These are phyloP conservation scores for Naganishia cerealis DNA, from an alignment of 1,284 basidiomycete species.

Conservation along the genomic window DNA sequence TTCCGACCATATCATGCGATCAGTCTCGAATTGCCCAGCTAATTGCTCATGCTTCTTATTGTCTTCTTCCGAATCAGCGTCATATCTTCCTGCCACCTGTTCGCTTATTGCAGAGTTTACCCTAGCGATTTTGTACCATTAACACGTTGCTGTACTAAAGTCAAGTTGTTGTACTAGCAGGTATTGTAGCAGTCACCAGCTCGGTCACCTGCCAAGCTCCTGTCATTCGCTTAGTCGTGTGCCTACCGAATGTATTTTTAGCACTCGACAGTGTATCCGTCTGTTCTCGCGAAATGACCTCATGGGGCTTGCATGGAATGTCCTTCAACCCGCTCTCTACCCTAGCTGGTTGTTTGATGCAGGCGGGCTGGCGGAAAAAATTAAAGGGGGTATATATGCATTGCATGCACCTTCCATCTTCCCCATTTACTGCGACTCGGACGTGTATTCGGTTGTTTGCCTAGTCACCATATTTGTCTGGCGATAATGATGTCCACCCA, in stretches of 20 bases:
- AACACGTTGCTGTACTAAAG: no score
- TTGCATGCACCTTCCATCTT: neutral
- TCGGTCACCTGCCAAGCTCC: no score
- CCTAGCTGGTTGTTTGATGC: neutral
- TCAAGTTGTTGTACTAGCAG: no score
- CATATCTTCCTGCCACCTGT: neutral
- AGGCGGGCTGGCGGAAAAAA: neutral
- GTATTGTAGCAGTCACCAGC: no score
- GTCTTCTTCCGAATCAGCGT: no score
- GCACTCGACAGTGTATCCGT: neutral
- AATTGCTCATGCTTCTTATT: no score
- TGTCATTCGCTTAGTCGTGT: neutral
- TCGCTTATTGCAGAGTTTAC: neutral
- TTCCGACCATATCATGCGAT: no score
- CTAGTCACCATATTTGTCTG: neutral
- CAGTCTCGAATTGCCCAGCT: no score
- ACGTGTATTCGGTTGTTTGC: neutral
- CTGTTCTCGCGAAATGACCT: neutral
- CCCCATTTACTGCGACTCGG: neutral
- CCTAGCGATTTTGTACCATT: no score
- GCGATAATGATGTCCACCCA: neutral
- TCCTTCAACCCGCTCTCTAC: neutral
- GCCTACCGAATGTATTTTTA: neutral
- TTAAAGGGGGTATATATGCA: neutral
- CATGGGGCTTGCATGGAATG: neutral